These are phyloP conservation scores for Candida sanyaensis DNA, from an alignment of 1,139 yeast genomes.

Conservation along the genomic window DNA sequence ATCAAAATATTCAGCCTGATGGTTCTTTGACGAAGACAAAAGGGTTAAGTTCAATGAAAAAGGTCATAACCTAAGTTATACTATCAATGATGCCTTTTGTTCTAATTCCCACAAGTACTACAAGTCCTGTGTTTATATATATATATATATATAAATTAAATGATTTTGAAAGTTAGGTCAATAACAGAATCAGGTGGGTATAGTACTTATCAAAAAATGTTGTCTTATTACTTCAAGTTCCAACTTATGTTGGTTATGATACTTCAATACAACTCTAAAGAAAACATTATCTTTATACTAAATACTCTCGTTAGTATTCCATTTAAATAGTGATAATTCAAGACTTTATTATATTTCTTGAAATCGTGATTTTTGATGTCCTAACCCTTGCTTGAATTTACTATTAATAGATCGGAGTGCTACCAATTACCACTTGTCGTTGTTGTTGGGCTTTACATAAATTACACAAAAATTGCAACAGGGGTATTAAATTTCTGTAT, in stretches of 20 bases:
- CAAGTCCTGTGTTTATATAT: conserved; percentile 60
- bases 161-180: conserved; percentile 34
- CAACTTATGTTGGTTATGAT: conserved; percentile 34
- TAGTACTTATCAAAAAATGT: conserved; percentile 38
- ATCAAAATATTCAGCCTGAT: conserved; percentile 32
- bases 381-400: too few species aligned
- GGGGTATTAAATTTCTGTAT: too few species aligned
- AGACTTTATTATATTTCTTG: too few species aligned
- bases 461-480: too few species aligned
- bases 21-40: conserved; percentile 24
- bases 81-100: conserved; percentile 61
- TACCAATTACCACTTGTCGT: too few species aligned
- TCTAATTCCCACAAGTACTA: conserved; percentile 50
- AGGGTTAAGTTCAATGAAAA: conserved; percentile 20
- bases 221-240: conserved; percentile 19
- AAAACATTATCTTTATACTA: neutral
- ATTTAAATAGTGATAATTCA: too few species aligned
- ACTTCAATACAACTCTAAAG: conserved; percentile 16
- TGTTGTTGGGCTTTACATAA: too few species aligned
- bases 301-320: too few species aligned
- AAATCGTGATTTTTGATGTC: too few species aligned
- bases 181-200: conserved; percentile 28
- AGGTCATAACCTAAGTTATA: conserved; percentile 35
- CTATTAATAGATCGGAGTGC: too few species aligned
- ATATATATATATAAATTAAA: conserved; percentile 50